phyloP scores from a whole-genome alignment of 192 early-diverging fungal species.

The Coemansia sp. region DNA sequence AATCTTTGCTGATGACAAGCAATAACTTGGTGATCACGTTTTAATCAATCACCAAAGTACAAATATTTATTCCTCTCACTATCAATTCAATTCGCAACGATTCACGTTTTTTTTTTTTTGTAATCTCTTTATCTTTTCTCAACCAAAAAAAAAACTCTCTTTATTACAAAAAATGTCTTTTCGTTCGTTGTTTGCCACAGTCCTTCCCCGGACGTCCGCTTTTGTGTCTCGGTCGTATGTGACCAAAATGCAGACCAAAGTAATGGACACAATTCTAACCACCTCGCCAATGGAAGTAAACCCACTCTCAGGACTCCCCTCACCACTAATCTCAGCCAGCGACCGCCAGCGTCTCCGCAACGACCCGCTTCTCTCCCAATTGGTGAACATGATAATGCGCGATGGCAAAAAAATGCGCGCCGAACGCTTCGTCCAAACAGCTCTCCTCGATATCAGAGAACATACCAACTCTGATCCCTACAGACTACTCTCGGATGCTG shows the following conservation, averaged over 20 bases:
- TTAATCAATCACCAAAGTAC: neutral
- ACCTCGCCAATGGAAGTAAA: slow-evolving; percentile 30
- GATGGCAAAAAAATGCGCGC: slow-evolving; percentile 89
- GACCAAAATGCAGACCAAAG: slow-evolving; percentile 26
- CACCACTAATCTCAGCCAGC: slow-evolving; percentile 28
- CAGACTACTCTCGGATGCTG: slow-evolving; percentile 65
- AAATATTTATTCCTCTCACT: neutral
- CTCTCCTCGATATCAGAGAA: slow-evolving; percentile 67
- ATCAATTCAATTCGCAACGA: neutral
- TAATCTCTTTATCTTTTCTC: neutral
- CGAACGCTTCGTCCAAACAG: slow-evolving; percentile 65
- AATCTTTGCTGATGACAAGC: neutral
- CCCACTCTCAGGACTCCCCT: slow-evolving; percentile 19
- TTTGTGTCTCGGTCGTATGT: slow-evolving; percentile 21
- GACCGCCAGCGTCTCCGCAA: slow-evolving; percentile 50
- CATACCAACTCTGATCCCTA: slow-evolving; percentile 70
- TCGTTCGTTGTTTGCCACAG: slow-evolving; percentile 13
- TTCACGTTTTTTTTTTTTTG: neutral
- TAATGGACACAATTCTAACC: slow-evolving; percentile 14
- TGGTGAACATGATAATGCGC: slow-evolving; percentile 92
- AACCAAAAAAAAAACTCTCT: neutral
- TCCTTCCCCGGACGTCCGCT: neutral
- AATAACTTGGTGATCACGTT: neutral
- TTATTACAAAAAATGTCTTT: slow-evolving; percentile 5
- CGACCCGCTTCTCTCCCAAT: slow-evolving; percentile 72